These are phyloP conservation scores for Meredithiella fracta DNA, from an alignment of 2,329 filamentous ascomycete species.

Conservation along the genomic window DNA sequence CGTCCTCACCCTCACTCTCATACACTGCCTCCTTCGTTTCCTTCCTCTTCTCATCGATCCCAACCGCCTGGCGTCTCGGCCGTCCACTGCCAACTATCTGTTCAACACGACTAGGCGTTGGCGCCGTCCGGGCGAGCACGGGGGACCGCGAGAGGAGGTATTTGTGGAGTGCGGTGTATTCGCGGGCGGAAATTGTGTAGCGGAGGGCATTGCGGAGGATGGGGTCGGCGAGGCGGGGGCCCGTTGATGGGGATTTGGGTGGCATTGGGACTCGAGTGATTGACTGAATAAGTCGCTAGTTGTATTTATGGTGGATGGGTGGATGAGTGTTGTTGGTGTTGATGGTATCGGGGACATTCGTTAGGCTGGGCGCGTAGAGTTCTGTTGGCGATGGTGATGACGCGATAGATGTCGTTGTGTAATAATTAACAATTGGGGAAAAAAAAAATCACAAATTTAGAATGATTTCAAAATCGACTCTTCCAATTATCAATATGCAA, in stretches of 20 bases:
- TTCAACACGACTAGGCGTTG: slow-evolving; percentile 38
- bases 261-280: neutral
- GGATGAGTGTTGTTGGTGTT: too few species aligned
- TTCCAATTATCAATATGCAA: too few species aligned
- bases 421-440: too few species aligned
- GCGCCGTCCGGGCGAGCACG: slow-evolving; percentile 36
- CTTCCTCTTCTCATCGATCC: slow-evolving; percentile 18
- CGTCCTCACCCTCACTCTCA: slow-evolving; percentile 18
- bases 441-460: too few species aligned
- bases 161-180: slow-evolving; percentile 72
- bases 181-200: slow-evolving; percentile 69
- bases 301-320: too few species aligned
- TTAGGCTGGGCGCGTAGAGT: too few species aligned
- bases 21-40: slow-evolving; percentile 20
- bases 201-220: slow-evolving; percentile 72
- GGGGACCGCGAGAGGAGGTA: slow-evolving; percentile 62
- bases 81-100: slow-evolving; percentile 18
- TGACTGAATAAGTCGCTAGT: too few species aligned
- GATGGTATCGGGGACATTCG: too few species aligned
- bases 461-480: too few species aligned
- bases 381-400: too few species aligned
- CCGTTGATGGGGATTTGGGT: neutral
- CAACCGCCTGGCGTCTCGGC: neutral
- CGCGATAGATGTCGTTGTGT: too few species aligned
- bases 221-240: slow-evolving; percentile 33